Evolutionary conservation across 768 basidiomycete species (phyloP), one percentile per base, ranked within the genome.

Genomic region (Lentinula lateritia): DNA sequence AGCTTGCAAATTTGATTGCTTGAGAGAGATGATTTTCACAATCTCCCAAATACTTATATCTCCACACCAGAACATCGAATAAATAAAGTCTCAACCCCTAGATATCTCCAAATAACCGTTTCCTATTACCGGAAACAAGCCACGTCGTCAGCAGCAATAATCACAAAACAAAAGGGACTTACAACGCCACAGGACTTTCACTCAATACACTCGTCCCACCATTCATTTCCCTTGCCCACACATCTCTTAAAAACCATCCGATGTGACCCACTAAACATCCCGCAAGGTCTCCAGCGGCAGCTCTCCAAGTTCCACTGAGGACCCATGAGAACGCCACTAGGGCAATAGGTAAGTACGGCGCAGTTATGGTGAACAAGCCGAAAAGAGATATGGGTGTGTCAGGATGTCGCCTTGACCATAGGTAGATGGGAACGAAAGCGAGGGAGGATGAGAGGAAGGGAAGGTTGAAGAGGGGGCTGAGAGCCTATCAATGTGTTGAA

Each of bases 401-500:
- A 3, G 96, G 95, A 71, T 99, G 96, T 20, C 95, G 83, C 58
- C 96, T 80, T 16, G 95, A 94, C 97, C 97, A 99, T 62, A 98
- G 80, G 72, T 99, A 99, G 43, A 98, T 97, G 3, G 96, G 90
- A 2, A 96, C 92, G 69, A 96, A 97, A 0, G 95, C 94, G 35
- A 96, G 83, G 0, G 94, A 88, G 0, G 93, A 92, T 5, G 95
- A 95, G 50, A 98, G 87, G 78, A 97, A 96, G 0, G 95, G 94
- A 15, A 95, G 83, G 65, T 93, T 94, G 69, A 97, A 87, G 10
- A 95, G 80, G 0, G 94, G 93, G 0, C 95, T 94, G 5, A 96
- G 79, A 20, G 78, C 80, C 88, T 95, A 70, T 10, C 55, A 41
- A 41, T 50, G 20, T 48, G 16, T 16, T 28, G 15, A 39, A 28